These are phyloP conservation scores for Solanum tarapatanum DNA, from an alignment of 257 asterid genomes.

Conservation along the genomic window DNA sequence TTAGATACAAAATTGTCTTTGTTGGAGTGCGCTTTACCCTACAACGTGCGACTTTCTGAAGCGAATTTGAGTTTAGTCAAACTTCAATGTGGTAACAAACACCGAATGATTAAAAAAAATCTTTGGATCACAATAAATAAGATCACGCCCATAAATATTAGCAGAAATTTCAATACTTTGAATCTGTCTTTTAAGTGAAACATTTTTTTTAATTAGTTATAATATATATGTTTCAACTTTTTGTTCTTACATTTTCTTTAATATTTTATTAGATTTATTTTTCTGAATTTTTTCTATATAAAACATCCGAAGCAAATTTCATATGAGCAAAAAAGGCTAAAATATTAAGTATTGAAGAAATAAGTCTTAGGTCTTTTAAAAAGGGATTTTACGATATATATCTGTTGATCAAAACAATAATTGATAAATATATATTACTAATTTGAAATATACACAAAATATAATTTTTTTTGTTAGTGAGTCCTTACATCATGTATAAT, in stretches of 20 bases:
- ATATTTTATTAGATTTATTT: not conserved
- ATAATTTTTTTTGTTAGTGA: not conserved
- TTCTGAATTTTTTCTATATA: not conserved
- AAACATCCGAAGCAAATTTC: not conserved
- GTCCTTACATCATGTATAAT: not conserved
- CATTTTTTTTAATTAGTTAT: not conserved
- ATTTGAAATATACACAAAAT: not conserved
- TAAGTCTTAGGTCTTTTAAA: not conserved
- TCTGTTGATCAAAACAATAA: not conserved
- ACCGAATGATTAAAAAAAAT: too few relatives aligned
- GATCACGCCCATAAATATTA: not conserved
- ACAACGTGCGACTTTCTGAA: too few relatives aligned
- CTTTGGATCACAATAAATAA: not conserved
- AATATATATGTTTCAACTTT: not conserved
- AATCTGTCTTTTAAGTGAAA: not conserved
- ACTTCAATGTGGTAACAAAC: too few relatives aligned
- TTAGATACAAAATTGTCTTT: too few relatives aligned
- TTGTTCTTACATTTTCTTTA: not conserved
- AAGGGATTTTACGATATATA: not conserved
- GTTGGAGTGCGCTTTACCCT: too few relatives aligned
- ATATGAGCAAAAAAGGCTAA: not conserved
- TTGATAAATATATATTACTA: not conserved
- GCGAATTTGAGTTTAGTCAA: rapidly evolving
- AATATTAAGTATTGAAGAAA: not conserved
- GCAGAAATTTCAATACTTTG: not conserved